phyloP scores from a whole-genome alignment of 768 basidiomycete species.

The Leccinum imitatum region DNA sequence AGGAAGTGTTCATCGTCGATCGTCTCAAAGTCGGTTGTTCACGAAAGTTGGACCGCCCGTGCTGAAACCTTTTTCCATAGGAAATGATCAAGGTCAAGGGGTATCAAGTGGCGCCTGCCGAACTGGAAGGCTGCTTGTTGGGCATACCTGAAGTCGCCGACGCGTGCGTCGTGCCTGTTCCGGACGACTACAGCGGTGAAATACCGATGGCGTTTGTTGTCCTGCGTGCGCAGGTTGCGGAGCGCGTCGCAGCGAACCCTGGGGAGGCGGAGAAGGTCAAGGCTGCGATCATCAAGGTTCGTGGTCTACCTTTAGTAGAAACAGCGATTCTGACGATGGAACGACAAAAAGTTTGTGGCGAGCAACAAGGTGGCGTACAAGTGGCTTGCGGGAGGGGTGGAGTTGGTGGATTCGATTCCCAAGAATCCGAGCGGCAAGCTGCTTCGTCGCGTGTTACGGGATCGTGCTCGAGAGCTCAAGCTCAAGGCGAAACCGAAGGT shows the following conservation, averaged over 20 bases:
- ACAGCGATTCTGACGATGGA: conserved; percentile 1
- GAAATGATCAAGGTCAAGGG: conserved; percentile 71
- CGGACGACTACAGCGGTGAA: conserved; percentile 72
- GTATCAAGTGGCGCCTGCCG: conserved; percentile 74
- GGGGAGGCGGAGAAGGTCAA: conserved; percentile 38
- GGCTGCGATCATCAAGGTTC: conserved; percentile 49
- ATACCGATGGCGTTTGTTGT: conserved; percentile 70
- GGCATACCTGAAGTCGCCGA: conserved; percentile 59
- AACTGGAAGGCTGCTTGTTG: conserved; percentile 66
- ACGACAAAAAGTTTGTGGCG: conserved; percentile 46
- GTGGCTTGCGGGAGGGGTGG: conserved; percentile 56
- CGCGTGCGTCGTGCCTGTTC: conserved; percentile 62
- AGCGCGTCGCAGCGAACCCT: conserved; percentile 33
- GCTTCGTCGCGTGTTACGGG: conserved; percentile 50
- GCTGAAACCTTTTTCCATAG: conserved; percentile 31
- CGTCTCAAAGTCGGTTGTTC: conserved; percentile 50
- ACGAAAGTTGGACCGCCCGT: not conserved
- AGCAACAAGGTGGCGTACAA: conserved; percentile 58
- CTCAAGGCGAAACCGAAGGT: conserved; percentile 18
- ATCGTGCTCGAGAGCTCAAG: conserved; percentile 42
- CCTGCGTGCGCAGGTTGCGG: conserved; percentile 42
- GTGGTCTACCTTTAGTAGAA: conserved; percentile 2
- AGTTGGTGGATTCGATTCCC: conserved; percentile 53
- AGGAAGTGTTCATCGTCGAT: conserved; percentile 61
- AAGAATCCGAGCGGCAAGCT: conserved; percentile 65